Evolutionary conservation across 2,329 filamentous ascomycete species (phyloP).

Genomic region (Xylariaceae sp.): DNA sequence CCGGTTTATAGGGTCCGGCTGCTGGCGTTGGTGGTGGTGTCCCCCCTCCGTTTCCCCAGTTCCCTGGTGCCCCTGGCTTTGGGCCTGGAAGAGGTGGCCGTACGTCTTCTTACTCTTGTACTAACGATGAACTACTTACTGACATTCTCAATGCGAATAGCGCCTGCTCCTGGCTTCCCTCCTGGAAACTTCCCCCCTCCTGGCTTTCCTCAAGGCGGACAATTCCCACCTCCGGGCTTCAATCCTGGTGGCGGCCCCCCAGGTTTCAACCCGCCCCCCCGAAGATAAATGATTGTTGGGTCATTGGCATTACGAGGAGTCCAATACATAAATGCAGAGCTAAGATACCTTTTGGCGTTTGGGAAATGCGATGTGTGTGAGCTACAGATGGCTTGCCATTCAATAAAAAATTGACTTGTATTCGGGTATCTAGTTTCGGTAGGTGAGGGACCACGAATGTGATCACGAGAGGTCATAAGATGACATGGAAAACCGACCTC

Average conservation of each 20-base stretch:
- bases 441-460: slow-evolving; percentile 16
- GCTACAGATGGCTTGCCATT: slow-evolving; percentile 22
- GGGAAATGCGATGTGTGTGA: slow-evolving; percentile 24
- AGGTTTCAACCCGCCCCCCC: slow-evolving; percentile 70
- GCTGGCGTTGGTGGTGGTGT: slow-evolving; percentile 72
- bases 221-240: slow-evolving; percentile 48
- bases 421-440: slow-evolving; percentile 10
- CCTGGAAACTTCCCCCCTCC: slow-evolving; percentile 43
- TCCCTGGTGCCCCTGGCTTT: slow-evolving; percentile 47
- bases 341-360: slow-evolving; percentile 28
- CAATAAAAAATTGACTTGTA: slow-evolving; percentile 13
- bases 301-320: slow-evolving; percentile 8
- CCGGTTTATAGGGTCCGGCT: slow-evolving; percentile 59
- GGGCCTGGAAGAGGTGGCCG: slow-evolving; percentile 48
- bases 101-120: slow-evolving; percentile 35
- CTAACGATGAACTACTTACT: slow-evolving; percentile 10
- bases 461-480: slow-evolving; percentile 9
- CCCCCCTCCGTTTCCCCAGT: slow-evolving; percentile 53
- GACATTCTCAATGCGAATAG: slow-evolving; percentile 15
- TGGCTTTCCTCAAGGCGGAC: slow-evolving; percentile 40
- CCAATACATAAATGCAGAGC: slow-evolving; percentile 8
- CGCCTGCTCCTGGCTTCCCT: slow-evolving; percentile 26
- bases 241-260: slow-evolving; percentile 48
- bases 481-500: background rate
- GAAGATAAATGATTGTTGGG: slow-evolving; percentile 41